Evolutionary conservation across 2,329 filamentous ascomycete genomes (phyloP).

Genomic region (Aspergillus intermedius): DNA sequence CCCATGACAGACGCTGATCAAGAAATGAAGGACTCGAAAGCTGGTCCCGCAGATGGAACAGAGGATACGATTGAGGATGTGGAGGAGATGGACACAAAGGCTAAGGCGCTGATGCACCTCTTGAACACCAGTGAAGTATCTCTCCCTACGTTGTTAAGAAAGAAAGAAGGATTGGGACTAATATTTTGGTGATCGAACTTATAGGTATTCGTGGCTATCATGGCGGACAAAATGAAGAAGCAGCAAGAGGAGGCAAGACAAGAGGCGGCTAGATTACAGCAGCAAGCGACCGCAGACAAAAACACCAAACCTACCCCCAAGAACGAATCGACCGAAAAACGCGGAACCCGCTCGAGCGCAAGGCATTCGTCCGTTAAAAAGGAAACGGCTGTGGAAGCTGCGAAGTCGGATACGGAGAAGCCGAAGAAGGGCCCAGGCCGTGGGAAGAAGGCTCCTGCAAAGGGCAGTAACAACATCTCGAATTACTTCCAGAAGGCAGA

Average conservation of each 20-base stretch:
- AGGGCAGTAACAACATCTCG: constrained; percentile 43
- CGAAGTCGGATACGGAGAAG: constrained; percentile 13
- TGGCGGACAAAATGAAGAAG: constrained; percentile 46
- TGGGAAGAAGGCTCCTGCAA: constrained; percentile 21
- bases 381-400: constrained; percentile 12
- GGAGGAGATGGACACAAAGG: constrained; percentile 39
- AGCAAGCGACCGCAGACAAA: constrained; percentile 18
- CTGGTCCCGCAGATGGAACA: constrained; percentile 10
- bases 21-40: constrained; percentile 5
- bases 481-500: constrained; percentile 57
- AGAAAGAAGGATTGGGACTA: not conserved
- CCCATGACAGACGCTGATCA: constrained; percentile 16
- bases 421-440: constrained; percentile 18
- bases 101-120: constrained; percentile 40
- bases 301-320: constrained; percentile 19
- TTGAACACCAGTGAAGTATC: constrained; percentile 41
- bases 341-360: constrained; percentile 28
- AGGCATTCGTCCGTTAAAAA: constrained; percentile 15
- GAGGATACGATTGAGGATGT: constrained; percentile 19
- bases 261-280: constrained; percentile 26
- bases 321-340: constrained; percentile 13
- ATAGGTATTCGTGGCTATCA: constrained; percentile 44
- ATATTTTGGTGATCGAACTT: constrained; percentile 4
- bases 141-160: not conserved
- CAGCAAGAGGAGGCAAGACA: constrained; percentile 39